Percentiles rank a stretch among this genome's conserved stretches.
Conservation (phyloP, 352 stramenopile genomes). For the Globisporangium irregulare region DNA sequence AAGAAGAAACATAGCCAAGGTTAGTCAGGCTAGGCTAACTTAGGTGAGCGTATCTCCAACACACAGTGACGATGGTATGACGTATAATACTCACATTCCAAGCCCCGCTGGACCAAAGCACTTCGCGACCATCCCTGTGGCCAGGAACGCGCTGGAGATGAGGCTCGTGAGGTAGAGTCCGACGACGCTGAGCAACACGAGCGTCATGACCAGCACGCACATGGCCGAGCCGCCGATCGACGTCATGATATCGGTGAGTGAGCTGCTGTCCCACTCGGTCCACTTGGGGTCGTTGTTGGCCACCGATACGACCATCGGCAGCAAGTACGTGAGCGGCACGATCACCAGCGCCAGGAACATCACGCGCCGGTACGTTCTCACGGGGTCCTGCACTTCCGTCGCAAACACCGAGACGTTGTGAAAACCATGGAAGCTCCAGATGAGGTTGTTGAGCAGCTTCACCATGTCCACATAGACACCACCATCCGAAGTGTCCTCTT, state of each 20-base stretch:
- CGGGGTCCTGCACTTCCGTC: slow-evolving; percentile 34
- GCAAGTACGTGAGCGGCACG: slow-evolving; percentile 45
- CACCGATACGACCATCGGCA: slow-evolving; percentile 32
- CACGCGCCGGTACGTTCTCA: slow-evolving; percentile 36
- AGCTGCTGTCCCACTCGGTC: slow-evolving; percentile 40
- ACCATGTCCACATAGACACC: slow-evolving; percentile 22
- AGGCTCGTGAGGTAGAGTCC: slow-evolving; percentile 47
- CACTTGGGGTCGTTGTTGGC: slow-evolving; percentile 40
- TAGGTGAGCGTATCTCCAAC: not conserved
- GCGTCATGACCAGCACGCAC: slow-evolving; percentile 28
- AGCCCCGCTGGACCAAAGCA: slow-evolving; percentile 44
- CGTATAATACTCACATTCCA: slow-evolving; percentile 27
- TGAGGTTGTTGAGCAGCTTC: slow-evolving; percentile 31
- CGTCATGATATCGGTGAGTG: slow-evolving; percentile 31
- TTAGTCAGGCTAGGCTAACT: not conserved
- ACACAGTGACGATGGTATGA: not conserved
- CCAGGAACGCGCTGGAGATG: slow-evolving; percentile 48
- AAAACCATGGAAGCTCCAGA: slow-evolving; percentile 60
- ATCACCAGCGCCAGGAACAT: slow-evolving; percentile 35
- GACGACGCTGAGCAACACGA: slow-evolving; percentile 34
- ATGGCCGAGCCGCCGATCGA: slow-evolving; percentile 33
- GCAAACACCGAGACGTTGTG: slow-evolving; percentile 54
- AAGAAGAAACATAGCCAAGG: not conserved
- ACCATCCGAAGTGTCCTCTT: not conserved
- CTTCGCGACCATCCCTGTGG: slow-evolving; percentile 51